Percentiles rank a stretch among this genome's conserved stretches.
phyloP scores from a whole-genome alignment of 768 basidiomycete species.

The Auriscalpium orientale region DNA sequence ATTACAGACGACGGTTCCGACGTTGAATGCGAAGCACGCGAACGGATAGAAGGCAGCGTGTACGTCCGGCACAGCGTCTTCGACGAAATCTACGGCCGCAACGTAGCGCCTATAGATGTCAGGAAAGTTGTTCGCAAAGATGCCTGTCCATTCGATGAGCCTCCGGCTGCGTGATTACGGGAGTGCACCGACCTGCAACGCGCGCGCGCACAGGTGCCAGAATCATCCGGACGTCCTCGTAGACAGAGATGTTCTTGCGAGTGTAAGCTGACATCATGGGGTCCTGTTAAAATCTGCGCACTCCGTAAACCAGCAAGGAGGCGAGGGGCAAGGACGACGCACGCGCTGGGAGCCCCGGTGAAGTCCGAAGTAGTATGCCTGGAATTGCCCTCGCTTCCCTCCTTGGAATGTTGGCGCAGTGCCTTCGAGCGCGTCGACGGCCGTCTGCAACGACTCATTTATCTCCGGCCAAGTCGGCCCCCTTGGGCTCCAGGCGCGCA shows the following conservation, averaged over 20 bases:
- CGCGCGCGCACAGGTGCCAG: background rate
- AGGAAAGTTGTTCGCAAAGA: background rate
- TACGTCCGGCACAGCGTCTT: background rate
- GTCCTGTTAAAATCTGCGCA: background rate
- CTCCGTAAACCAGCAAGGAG: background rate
- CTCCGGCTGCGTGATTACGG: background rate
- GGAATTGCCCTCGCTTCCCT: background rate
- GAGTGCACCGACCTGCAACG: background rate
- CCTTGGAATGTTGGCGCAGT: background rate
- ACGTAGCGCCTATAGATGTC: background rate
- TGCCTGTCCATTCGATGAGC: background rate
- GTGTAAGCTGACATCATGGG: background rate
- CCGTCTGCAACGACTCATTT: background rate
- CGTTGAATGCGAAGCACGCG: conserved; percentile 6
- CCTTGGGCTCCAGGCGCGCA: background rate
- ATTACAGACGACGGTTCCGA: background rate
- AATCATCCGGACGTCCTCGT: background rate
- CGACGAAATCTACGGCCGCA: background rate
- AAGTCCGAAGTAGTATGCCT: background rate
- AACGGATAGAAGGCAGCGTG: conserved; percentile 2
- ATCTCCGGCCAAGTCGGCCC: background rate
- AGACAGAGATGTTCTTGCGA: background rate
- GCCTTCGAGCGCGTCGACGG: background rate
- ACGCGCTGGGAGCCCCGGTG: background rate
- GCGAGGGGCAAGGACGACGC: background rate